These are phyloP conservation scores for Boletus reticulatus DNA, from an alignment of 768 basidiomycete genomes.

Conservation along the genomic window DNA sequence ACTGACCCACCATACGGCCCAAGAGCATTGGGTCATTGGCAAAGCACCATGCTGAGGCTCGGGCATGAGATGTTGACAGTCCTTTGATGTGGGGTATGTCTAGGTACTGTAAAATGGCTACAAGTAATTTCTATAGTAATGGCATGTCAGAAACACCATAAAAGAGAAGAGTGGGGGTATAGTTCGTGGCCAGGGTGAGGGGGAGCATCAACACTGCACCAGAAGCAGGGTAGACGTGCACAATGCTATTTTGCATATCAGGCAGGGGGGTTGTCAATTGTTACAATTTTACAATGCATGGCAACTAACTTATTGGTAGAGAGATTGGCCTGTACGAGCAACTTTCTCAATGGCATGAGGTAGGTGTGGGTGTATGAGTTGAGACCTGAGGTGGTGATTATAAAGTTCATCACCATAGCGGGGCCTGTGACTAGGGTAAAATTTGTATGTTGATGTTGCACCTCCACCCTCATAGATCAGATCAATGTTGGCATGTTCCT, in stretches of 20 bases:
- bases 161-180: slow-evolving; percentile 80
- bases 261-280: slow-evolving; percentile 44
- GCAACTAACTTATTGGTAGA: slow-evolving; percentile 53
- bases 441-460: slow-evolving; percentile 79
- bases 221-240: slow-evolving; percentile 87
- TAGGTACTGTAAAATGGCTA: slow-evolving; percentile 73
- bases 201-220: slow-evolving; percentile 90
- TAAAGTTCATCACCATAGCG: slow-evolving; percentile 58
- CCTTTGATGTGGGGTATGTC: slow-evolving; percentile 62
- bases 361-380: slow-evolving; percentile 75
- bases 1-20: slow-evolving; percentile 88
- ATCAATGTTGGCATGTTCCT: slow-evolving; percentile 65
- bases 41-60: slow-evolving; percentile 70
- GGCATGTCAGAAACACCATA: slow-evolving; percentile 88
- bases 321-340: slow-evolving; percentile 79
- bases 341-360: slow-evolving; percentile 68
- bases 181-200: slow-evolving; percentile 86
- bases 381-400: slow-evolving; percentile 69
- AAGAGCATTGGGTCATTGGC: slow-evolving; percentile 70
- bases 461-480: slow-evolving; percentile 58
- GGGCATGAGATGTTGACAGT: slow-evolving; percentile 84
- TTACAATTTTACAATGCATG: background rate
- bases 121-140: slow-evolving; percentile 74
- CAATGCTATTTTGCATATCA: slow-evolving; percentile 68
- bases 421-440: slow-evolving; percentile 61